Conservation (phyloP, 2,329 filamentous ascomycete species). For the Rutstroemia sp. region DNA sequence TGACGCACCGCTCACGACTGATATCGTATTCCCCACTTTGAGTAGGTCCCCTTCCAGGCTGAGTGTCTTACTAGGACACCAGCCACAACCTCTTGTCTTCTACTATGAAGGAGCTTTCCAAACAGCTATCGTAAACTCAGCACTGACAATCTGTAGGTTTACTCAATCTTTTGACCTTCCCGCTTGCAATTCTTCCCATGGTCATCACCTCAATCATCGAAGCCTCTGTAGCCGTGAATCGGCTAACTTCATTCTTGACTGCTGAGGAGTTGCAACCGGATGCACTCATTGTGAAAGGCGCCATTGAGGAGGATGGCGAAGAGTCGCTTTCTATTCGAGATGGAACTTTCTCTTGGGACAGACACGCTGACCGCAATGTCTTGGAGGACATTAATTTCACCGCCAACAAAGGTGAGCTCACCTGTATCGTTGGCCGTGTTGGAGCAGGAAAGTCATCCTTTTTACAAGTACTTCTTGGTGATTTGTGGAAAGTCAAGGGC, state of each 20-base stretch:
- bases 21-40: slow-evolving; percentile 89
- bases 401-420: slow-evolving; percentile 86
- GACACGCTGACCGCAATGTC: slow-evolving; percentile 62
- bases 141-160: slow-evolving; percentile 33
- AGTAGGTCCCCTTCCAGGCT: slow-evolving; percentile 35
- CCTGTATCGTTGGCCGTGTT: slow-evolving; percentile 90
- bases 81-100: no score
- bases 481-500: slow-evolving; percentile 84
- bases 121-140: no score
- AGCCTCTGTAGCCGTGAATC: slow-evolving; percentile 82
- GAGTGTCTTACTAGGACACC: no score
- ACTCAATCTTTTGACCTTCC: slow-evolving; percentile 95
- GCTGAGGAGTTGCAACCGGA: slow-evolving; percentile 87
- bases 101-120: no score
- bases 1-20: slow-evolving; percentile 75
- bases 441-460: slow-evolving; percentile 92
- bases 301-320: slow-evolving; percentile 71
- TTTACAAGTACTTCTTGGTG: slow-evolving; percentile 79
- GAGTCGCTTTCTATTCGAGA: slow-evolving; percentile 79
- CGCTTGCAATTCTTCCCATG: slow-evolving; percentile 90
- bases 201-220: slow-evolving; percentile 96
- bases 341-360: slow-evolving; percentile 92
- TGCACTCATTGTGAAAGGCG: slow-evolving; percentile 63
- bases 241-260: slow-evolving; percentile 75
- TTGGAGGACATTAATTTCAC: slow-evolving; percentile 82